Base-by-base conservation (phyloP, 2,329 filamentous ascomycete species). In the Nemania sp. region DNA sequence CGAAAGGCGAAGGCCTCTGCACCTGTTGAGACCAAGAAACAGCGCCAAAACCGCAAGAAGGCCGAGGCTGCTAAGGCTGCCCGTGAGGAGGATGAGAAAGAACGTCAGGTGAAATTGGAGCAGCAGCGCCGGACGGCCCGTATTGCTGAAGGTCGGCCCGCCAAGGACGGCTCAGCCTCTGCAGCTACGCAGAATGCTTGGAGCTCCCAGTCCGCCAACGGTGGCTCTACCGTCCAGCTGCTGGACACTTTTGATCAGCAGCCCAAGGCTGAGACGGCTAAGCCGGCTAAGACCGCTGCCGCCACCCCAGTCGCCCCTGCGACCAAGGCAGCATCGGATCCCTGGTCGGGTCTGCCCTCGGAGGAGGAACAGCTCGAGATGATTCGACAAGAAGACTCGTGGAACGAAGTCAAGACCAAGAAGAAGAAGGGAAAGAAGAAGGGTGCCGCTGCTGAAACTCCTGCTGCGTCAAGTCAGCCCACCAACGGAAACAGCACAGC, bases 31-130 rank as follows among this genome's bases (percentile, higher is more conserved):
- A 90, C 89, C 18, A 97, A 97, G 89, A 97, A 97, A 82, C 91
- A 96, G 80, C 88, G 92, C 62, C 93, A 97, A 80, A 95, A 97
- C 79, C 86, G 89, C 68, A 87, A 90, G 80, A 97, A 97, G 86
- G 87, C 85, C 39, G 92, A 97, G 77, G 89, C 87, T 59, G 87
- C 87, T 71, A 95, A 91, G 81, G 80, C 82, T 32, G 82, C 85
- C 59, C 87, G 90, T 32, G 89, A 93, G 72, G 89, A 90, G 69
- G 86, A 89, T 0, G 93, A 97, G 78, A 85, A 87, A 72, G 83
- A 90, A 71, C 89, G 93, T 72, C 90, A 91, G 79, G 79, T 80
- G 39, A 81, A 90, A 62, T 81, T 91, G 70, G 92, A 97, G 80
- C 88, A 90, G 74, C 93, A 97, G 80, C 87, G 92, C 66, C 90